Base-by-base conservation (phyloP, 495 filamentous ascomycete genomes). In the Aspergillus baeticus region DNA sequence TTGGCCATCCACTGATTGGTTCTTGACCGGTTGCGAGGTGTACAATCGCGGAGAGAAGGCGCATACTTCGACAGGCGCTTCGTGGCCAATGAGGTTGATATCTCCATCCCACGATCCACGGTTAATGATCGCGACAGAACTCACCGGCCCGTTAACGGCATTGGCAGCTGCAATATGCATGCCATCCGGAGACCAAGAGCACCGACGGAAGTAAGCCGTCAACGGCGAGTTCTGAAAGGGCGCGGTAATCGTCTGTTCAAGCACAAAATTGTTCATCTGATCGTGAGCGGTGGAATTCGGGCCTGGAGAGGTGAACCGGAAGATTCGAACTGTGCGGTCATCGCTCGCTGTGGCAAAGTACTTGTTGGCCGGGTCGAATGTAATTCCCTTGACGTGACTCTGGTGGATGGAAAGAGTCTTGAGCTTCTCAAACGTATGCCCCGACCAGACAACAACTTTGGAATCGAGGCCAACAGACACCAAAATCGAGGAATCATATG, bases 261-360 rank as follows among this genome's bases (percentile, higher is more conserved):
- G 84, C 37, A 89, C 80, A 63, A 98, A 99, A 63, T 98, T 99
- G 70, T 92, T 92, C 62, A 91, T 83, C 70, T 96, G 93, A 62
- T 99, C 95, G 60, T 96, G 87, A 23, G 91, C 82, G 4, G 90
- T 94, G 10, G 95, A 90, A 72, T 96, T 97, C n/a, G 93, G 88
- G 0, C 84, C 79, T 0, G 94, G 94, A 2, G 92, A 86, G 13
- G 87, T 96, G 69, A 96, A 99, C 50, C 92, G 87, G 74, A 95
- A 96, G 56, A 99, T 89, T 68, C 96, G 96, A 72, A 99, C 94
- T 6, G 91, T 91, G 29, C 94, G 87, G 67, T 99, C 94, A 67
- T 99, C 94, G 73, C 90, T 96, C 1, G 94, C 92, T 1, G 94
- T 99, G 23, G 94, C 94, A 72, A 99, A 99, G 77, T 96, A 98